Percentiles rank a stretch among this genome's conserved stretches.
Conservation (phyloP, 2,329 filamentous ascomycete genomes). For the Fusarium vanettenii region DNA sequence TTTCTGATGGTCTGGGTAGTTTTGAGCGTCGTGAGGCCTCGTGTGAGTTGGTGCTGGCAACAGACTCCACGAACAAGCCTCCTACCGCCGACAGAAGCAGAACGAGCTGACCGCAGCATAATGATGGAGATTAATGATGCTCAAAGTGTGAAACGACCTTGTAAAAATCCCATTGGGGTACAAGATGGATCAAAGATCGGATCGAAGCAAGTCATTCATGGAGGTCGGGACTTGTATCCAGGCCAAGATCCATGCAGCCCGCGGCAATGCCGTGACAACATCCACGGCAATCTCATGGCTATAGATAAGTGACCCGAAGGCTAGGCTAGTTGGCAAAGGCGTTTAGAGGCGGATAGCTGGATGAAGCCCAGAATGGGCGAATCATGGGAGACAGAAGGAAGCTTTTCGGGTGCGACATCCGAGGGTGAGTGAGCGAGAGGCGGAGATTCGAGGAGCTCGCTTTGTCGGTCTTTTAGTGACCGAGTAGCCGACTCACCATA, state of each 20-base stretch:
- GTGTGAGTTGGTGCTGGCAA: background rate
- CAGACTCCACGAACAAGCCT: background rate
- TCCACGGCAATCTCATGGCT: constrained; percentile 4
- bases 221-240: background rate
- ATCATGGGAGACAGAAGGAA: background rate
- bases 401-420: constrained; percentile 6
- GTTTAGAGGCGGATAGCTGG: background rate
- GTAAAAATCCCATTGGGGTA: background rate
- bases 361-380: background rate
- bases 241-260: background rate
- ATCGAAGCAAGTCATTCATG: background rate
- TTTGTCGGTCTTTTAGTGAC: background rate
- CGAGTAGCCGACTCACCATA: constrained; percentile 7
- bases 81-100: background rate
- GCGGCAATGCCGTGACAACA: background rate
- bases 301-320: background rate
- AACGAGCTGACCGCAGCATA: constrained; percentile 6
- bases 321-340: background rate
- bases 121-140: background rate
- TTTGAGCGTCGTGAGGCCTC: background rate
- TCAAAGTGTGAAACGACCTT: background rate
- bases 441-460: background rate
- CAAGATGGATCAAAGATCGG: background rate
- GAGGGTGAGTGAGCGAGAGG: background rate
- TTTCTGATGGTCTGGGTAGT: background rate